Evolutionary conservation across 2,329 filamentous ascomycete genomes (phyloP), one percentile per base, ranked within the genome.

Genomic region (Penicillium sp.): DNA sequence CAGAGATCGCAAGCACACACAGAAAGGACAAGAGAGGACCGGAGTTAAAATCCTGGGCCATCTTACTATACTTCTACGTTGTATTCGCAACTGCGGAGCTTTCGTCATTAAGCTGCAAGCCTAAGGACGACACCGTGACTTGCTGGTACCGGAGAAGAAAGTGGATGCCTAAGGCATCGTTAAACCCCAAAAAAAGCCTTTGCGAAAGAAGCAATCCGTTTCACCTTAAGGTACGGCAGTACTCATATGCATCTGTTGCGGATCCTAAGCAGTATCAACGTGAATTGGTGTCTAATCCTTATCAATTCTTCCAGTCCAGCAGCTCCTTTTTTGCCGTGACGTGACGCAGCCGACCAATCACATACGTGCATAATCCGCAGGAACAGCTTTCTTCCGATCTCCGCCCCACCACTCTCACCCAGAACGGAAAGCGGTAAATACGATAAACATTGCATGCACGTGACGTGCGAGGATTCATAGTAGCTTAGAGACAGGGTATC

Each of bases 151-250:
- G 45, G 57, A 49, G 54, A 49, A 52, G 39, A 47, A 38, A 21
- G n/a, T 58, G 40, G 31, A 22, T 60, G 59, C 61, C 57, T 63
- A 52, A 62, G 62, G 61, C 62, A 51, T 10, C 18, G n/a, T 46
- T 47, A 55, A 52, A 47, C 36, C 44, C 31, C 32, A 47, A 29
- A 31, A 21, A 29, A 38, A 49, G 31, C 40, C 18, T 40, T 16
- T 9, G 24, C 24, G 16, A 21, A 40, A 39, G 49, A 49, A 50
- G 34, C 39, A 24, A 22, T 53, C 44, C 34, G 42, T 45, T 51
- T 52, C 43, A 21, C 32, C 18, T n/a, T 55, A 51, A 55, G 52
- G 52, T 55, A 55, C 48, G 52, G 51, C 43, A 43, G 52, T 55
- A 55, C 48, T 55, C 52, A 55, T 32, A 50, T 40, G 21, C 48